Evolutionary conservation across 768 basidiomycete genomes (phyloP).

Genomic region (Suillus spraguei): DNA sequence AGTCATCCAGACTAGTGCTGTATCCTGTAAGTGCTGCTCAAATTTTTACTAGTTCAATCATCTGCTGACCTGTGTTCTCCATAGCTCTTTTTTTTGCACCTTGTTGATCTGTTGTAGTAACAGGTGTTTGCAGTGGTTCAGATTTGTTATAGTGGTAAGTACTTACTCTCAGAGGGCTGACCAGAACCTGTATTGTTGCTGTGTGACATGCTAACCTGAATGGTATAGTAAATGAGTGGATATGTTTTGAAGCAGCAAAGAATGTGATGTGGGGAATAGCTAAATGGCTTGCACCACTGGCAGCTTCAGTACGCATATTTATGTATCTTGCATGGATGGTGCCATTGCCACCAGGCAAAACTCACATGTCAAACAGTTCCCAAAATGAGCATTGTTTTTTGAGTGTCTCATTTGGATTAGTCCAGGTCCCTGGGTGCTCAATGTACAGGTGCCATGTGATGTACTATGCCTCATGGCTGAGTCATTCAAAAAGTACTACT

Average conservation of each 20-base stretch:
- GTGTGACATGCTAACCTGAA: background rate
- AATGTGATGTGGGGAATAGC: too few relatives aligned
- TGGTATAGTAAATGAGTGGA: background rate
- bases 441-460: too few relatives aligned
- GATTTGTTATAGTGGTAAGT: background rate
- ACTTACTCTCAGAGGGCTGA: background rate
- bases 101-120: background rate
- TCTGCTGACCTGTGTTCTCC: background rate
- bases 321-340: background rate
- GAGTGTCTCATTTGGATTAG: background rate
- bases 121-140: background rate
- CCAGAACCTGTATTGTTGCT: background rate
- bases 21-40: background rate
- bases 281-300: too few relatives aligned
- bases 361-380: background rate
- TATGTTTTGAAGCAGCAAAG: background rate
- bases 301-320: background rate
- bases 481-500: too few relatives aligned
- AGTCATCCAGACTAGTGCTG: background rate
- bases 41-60: background rate
- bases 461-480: too few relatives aligned
- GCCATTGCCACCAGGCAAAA: background rate
- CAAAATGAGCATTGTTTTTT: background rate
- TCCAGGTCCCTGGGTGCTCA: background rate
- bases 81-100: background rate